A percentile compares a stretch with the other conserved stretches of the same genome.
phyloP scores from a whole-genome alignment of 306 rosid species.

The Myrica gale region DNA sequence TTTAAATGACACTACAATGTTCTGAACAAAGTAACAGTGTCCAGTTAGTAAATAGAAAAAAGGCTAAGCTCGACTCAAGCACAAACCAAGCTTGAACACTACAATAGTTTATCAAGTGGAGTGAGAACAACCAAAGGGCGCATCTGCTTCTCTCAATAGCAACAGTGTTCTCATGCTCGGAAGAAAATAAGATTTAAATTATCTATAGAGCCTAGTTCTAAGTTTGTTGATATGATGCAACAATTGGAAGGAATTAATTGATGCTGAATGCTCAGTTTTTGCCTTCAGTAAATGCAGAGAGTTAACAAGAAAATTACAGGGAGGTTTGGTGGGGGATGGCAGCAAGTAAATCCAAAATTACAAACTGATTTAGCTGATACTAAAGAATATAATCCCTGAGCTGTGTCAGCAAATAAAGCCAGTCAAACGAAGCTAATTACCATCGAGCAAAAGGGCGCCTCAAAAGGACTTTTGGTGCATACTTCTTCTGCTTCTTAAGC shows the following conservation, averaged over 20 bases:
- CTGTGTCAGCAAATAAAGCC: not conserved
- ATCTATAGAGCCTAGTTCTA: not conserved
- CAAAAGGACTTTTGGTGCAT: constrained; percentile 84
- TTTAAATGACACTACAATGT: not conserved
- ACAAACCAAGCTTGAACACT: not conserved
- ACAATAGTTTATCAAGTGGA: not conserved
- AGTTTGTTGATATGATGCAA: not conserved
- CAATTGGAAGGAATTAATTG: not conserved
- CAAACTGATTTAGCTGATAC: not conserved
- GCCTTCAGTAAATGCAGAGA: not conserved
- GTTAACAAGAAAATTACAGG: not conserved
- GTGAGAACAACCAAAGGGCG: not conserved
- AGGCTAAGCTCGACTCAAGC: not conserved
- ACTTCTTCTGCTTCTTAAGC: constrained; percentile 87
- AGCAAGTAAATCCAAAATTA: not conserved
- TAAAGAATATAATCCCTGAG: not conserved
- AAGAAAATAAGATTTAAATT: not conserved
- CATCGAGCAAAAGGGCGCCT: constrained; percentile 86
- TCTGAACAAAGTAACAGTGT: not conserved
- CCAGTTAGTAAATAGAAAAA: not conserved
- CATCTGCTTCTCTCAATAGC: not conserved
- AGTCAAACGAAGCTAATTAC: constrained; percentile 27
- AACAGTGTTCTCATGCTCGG: not conserved
- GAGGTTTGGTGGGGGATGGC: not conserved
- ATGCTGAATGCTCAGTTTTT: constrained; percentile 2